Evolutionary conservation across 345 rosid species (phyloP).

Genomic region (Aquilaria malaccensis): DNA sequence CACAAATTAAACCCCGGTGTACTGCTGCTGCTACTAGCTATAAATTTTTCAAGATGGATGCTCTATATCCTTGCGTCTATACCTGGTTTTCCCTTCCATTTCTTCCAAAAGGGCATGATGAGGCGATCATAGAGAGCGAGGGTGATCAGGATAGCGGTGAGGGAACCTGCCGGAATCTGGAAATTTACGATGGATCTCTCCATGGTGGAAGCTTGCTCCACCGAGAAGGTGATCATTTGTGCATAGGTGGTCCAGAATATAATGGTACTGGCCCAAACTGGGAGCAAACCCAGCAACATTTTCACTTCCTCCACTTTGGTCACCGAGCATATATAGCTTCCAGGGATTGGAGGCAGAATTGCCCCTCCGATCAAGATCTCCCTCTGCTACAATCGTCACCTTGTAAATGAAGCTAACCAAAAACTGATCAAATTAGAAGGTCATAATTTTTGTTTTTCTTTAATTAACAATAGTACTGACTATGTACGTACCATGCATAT

Average conservation of each 20-base stretch:
- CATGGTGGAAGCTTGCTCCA: constrained; percentile 66
- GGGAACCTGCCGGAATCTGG: constrained; percentile 60
- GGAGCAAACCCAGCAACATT: constrained; percentile 45
- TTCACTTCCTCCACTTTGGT: constrained; percentile 65
- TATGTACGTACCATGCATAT: background rate
- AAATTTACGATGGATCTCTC: constrained; percentile 42
- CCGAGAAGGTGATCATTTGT: constrained; percentile 62
- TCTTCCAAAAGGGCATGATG: constrained; percentile 53
- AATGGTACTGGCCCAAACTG: constrained; percentile 68
- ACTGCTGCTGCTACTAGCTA: too few species aligned
- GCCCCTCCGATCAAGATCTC: constrained; percentile 24
- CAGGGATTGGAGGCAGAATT: constrained; percentile 36
- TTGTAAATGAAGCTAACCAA: constrained; percentile 46
- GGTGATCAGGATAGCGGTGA: constrained; percentile 47
- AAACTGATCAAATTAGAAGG: background rate
- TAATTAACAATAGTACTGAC: too few species aligned
- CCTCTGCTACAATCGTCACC: constrained; percentile 41
- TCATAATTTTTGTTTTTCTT: too few species aligned
- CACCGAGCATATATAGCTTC: constrained; percentile 39
- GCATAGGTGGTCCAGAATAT: constrained; percentile 60
- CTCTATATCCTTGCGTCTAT: background rate
- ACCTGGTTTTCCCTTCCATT: constrained; percentile 64
- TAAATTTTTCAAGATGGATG: too few species aligned
- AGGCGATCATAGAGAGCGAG: constrained; percentile 45
- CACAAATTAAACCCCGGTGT: too few species aligned